Conservation (phyloP, 352 stramenopile genomes). For the Phytophthora pini region DNA sequence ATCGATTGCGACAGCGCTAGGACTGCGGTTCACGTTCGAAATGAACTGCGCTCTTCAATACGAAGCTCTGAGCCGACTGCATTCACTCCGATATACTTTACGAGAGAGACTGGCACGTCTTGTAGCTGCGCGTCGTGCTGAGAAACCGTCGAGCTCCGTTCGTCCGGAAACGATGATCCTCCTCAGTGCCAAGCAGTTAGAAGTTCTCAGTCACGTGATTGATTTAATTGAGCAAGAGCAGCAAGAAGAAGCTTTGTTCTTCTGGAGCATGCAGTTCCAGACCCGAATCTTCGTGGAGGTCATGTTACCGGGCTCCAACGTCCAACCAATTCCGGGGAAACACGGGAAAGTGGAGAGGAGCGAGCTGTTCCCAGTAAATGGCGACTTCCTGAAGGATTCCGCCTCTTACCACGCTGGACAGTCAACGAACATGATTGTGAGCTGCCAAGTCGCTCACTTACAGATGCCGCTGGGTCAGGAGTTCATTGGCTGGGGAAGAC, state of each 20-base stretch:
- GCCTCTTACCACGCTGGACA: slow-evolving; percentile 12
- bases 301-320: background rate
- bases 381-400: slow-evolving; percentile 10
- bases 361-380: slow-evolving; percentile 22
- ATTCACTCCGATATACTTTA: slow-evolving; percentile 2
- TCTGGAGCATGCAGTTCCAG: slow-evolving; percentile 56
- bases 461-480: slow-evolving; percentile 57
- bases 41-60: slow-evolving; percentile 28
- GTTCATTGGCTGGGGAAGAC: slow-evolving; percentile 44
- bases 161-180: slow-evolving; percentile 45
- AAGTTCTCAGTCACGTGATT: slow-evolving; percentile 19
- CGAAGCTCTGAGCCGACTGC: background rate
- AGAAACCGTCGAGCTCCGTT: slow-evolving; percentile 8
- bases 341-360: slow-evolving; percentile 20
- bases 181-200: slow-evolving; percentile 29
- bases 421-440: slow-evolving; percentile 20
- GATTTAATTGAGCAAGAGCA: slow-evolving; percentile 17
- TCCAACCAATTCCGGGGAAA: slow-evolving; percentile 19
- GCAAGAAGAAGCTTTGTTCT: slow-evolving; percentile 38
- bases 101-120: slow-evolving; percentile 2
- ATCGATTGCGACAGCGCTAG: slow-evolving; percentile 31
- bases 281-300: slow-evolving; percentile 27
- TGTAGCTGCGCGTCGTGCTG: background rate
- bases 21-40: slow-evolving; percentile 43
- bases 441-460: slow-evolving; percentile 45